These are phyloP conservation scores for Skeletonema grethae DNA, from an alignment of 108 stramenopile genomes.

Conservation along the genomic window DNA sequence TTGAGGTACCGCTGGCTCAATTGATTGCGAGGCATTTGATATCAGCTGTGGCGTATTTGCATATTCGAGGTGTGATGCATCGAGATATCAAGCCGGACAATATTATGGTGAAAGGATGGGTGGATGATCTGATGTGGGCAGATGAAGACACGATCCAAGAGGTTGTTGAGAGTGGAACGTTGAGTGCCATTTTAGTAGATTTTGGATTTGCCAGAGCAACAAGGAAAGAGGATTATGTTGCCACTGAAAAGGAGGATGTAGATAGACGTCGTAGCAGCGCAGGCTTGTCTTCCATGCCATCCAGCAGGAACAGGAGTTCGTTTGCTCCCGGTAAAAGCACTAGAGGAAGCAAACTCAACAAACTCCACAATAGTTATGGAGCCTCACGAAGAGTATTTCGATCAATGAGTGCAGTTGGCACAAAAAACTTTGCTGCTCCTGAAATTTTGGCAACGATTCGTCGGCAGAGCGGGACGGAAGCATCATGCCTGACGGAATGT, in stretches of 20 bases:
- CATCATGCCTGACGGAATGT: slow-evolving; percentile 68
- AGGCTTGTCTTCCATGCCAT: slow-evolving; percentile 22
- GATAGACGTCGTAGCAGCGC: slow-evolving; percentile 1
- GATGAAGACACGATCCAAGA: slow-evolving; percentile 51
- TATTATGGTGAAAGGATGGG: slow-evolving; percentile 56
- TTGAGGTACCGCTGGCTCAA: slow-evolving; percentile 66
- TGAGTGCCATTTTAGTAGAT: slow-evolving; percentile 73
- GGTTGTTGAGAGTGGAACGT: slow-evolving; percentile 50
- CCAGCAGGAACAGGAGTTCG: no score
- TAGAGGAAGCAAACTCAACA: neutral
- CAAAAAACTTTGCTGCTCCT: slow-evolving; percentile 78
- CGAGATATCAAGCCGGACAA: slow-evolving; percentile 85
- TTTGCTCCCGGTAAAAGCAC: neutral
- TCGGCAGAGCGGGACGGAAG: slow-evolving; percentile 43
- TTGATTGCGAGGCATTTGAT: slow-evolving; percentile 71
- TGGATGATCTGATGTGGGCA: slow-evolving; percentile 59
- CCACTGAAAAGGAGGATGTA: slow-evolving; percentile 40
- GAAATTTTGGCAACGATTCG: slow-evolving; percentile 68
- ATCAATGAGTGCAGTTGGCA: slow-evolving; percentile 70
- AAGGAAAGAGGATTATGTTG: slow-evolving; percentile 45
- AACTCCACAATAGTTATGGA: neutral
- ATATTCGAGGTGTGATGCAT: slow-evolving; percentile 82
- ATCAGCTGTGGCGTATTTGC: slow-evolving; percentile 74
- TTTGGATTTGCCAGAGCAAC: slow-evolving; percentile 83
- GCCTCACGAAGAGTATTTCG: slow-evolving; percentile 1